Conservation (phyloP, 1,284 basidiomycete genomes). For the Sphaerobolus stellatus region DNA sequence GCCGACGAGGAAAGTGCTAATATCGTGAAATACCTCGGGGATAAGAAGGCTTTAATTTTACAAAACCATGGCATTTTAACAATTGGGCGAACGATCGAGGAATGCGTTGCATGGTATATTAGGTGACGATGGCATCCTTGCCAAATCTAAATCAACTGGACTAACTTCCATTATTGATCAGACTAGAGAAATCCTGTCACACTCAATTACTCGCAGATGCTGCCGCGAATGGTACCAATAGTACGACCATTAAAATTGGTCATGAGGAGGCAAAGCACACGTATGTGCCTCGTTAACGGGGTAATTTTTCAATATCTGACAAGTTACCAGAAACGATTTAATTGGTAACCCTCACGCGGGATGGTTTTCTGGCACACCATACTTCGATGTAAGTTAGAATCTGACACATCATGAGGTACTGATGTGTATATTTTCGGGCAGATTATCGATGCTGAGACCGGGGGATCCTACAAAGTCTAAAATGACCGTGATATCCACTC, state of each 20-base stretch:
- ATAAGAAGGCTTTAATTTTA: constrained; percentile 41
- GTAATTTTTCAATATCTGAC: not conserved
- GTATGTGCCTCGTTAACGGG: constrained; percentile 15
- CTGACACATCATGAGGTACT: not conserved
- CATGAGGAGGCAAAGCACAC: constrained; percentile 30
- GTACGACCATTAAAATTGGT: constrained; percentile 29
- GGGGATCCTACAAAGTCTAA: constrained; percentile 8
- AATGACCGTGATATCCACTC: not conserved
- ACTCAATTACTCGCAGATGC: constrained; percentile 52
- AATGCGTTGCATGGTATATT: constrained; percentile 38
- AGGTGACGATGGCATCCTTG: not conserved
- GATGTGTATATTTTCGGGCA: not conserved
- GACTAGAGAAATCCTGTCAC: constrained; percentile 45
- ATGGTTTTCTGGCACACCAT: constrained; percentile 31
- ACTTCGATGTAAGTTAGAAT: constrained; percentile 8
- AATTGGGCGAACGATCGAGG: constrained; percentile 42
- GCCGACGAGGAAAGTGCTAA: constrained; percentile 55
- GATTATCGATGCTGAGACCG: constrained; percentile 13
- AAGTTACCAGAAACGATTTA: constrained; percentile 4
- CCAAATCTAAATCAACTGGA: not conserved
- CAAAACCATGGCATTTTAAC: constrained; percentile 64
- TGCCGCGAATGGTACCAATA: constrained; percentile 37
- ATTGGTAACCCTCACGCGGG: constrained; percentile 34
- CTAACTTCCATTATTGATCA: not conserved
- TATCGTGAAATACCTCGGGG: constrained; percentile 54